Conservation (phyloP, 345 rosid genomes). For the Sapria himalayana region DNA sequence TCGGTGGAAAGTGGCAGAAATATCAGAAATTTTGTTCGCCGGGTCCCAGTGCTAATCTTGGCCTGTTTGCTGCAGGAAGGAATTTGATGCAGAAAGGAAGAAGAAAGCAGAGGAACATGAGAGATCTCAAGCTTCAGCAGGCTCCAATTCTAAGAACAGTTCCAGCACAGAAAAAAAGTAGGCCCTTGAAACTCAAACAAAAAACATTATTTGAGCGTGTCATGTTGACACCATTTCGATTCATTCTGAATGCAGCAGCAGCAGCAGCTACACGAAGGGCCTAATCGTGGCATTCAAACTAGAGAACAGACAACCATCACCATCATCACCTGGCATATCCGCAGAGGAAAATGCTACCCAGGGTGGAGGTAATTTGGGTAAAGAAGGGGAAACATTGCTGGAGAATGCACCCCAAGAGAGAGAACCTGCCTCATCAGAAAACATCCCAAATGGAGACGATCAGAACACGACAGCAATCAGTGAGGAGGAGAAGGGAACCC, state of each 20-base stretch:
- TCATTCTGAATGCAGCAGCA: not conserved
- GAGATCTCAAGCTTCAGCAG: slow-evolving; percentile 16
- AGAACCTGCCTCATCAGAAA: slow-evolving; percentile 12
- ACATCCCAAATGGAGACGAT: slow-evolving; percentile 10
- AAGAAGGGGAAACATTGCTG: slow-evolving; percentile 14
- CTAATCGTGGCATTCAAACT: slow-evolving; percentile 64
- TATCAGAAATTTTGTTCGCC: too few relatives aligned
- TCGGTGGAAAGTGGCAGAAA: too few relatives aligned
- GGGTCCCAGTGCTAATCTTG: too few relatives aligned
- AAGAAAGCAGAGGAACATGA: slow-evolving; percentile 25
- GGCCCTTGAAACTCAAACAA: slow-evolving; percentile 5
- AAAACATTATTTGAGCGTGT: not conserved
- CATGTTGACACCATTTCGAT: not conserved
- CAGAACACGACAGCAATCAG: slow-evolving; percentile 5
- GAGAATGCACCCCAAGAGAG: too few relatives aligned
- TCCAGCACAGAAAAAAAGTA: slow-evolving; percentile 33
- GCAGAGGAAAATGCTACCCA: slow-evolving; percentile 15
- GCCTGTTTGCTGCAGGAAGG: slow-evolving; percentile 76
- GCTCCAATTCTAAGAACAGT: slow-evolving; percentile 24
- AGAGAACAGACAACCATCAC: too few relatives aligned
- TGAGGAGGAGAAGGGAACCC: not conserved
- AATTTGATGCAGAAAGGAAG: slow-evolving; percentile 57
- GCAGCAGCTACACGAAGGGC: slow-evolving; percentile 67
- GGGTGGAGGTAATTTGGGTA: slow-evolving; percentile 9
- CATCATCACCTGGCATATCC: slow-evolving; percentile 19